Base-by-base conservation (phyloP, 1,284 basidiomycete genomes). In the Cutaneotrichosporon arboriforme region DNA sequence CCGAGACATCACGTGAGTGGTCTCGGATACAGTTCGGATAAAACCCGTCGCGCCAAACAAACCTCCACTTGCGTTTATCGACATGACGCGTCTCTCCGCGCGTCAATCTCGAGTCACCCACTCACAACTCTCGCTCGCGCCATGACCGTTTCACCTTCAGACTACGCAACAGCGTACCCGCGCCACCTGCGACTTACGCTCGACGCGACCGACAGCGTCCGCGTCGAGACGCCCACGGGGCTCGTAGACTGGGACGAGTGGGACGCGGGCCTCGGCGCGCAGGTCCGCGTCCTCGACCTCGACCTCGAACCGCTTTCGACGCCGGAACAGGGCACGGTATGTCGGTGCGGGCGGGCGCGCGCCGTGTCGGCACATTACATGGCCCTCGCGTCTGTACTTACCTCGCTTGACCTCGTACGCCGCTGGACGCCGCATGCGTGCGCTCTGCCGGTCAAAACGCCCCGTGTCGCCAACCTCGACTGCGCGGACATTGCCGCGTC, bases 381-480 rank as follows among this genome's bases (percentile, higher is more conserved):
- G 26, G 26, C 26, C 10, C 26, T 31, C 10, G 26, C 26, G 17
- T 12, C 33, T 18, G 20, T 13, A 17, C 38, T 39, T 5, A 17
- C 38, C 38, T 8, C 20, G 17, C 26, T 45, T 9, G 31, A 45
- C 31, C 33, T 35, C 17, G 43, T 45, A 17, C 43, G 43, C 18
- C 43, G 43, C 4, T 45, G 43, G 43, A 45, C 43, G 33, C 43
- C 43, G 20, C 43, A 45, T 12, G 34, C 43, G 18, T 45, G 43
- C 18, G 43, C 43, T 4, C 31, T 33, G 3, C 43, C 42, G 1
- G 26, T 31, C 26, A 7, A 12, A 2, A 31, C 42, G 26, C 26
- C 9, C 4, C 33, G 43, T 4, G 43, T 45, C 7, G 18, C 34
- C 18, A 45, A 45, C 26, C 31, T 45, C 13, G 43, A 45, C 43